These are phyloP conservation scores for Lagerstroemia fauriei DNA, from an alignment of 441 rosid genomes.

Conservation along the genomic window DNA sequence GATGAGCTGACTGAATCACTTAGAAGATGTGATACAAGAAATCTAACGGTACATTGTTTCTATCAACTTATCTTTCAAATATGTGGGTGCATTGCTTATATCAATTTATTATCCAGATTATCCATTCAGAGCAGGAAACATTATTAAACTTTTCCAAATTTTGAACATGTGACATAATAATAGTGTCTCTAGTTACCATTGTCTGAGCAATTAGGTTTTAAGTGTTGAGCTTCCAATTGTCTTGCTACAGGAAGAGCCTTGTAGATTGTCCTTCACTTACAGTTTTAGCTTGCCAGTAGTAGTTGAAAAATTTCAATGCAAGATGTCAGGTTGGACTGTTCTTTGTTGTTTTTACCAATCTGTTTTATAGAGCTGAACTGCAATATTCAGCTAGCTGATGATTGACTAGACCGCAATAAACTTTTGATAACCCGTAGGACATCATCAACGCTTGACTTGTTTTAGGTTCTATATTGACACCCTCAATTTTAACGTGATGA, in stretches of 20 bases:
- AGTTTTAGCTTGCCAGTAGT: not conserved
- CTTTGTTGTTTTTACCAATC: not conserved
- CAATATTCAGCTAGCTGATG: not conserved
- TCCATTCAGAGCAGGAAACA: not conserved
- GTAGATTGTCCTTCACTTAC: not conserved
- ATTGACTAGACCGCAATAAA: not conserved
- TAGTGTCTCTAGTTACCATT: not conserved
- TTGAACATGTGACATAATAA: not conserved
- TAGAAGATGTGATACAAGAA: constrained; percentile 57
- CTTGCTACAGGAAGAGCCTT: not conserved
- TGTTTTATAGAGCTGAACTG: not conserved
- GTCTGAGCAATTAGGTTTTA: not conserved
- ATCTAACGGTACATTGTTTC: constrained; percentile 53
- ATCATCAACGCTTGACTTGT: not conserved
- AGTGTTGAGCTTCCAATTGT: not conserved
- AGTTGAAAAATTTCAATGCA: not conserved
- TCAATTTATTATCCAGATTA: not conserved
- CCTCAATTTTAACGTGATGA: not conserved
- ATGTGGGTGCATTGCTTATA: not conserved
- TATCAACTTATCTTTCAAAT: constrained; percentile 2
- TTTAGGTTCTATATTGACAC: constrained; percentile 13
- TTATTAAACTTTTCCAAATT: not conserved
- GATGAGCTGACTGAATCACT: constrained; percentile 60
- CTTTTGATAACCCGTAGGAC: not conserved
- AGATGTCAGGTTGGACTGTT: not conserved